Base-by-base conservation (phyloP, 805 yeast species). In the Dipodascus albidus region DNA sequence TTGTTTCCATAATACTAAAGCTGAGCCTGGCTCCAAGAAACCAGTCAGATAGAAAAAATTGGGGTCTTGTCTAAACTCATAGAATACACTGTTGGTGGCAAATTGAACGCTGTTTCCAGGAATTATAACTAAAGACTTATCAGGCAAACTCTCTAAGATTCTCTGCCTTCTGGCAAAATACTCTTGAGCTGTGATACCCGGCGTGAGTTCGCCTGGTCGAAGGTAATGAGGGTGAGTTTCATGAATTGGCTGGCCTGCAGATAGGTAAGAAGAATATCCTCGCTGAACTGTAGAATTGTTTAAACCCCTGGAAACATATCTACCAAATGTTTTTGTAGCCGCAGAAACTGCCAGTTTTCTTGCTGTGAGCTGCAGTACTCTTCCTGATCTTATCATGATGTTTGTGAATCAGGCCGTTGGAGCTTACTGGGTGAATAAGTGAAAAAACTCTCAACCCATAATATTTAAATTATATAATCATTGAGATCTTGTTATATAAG, bases 1-100 rank as follows among this genome's bases (percentile, higher is more conserved):
- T 70, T 54, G 75, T 69, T 52, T 74, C 73, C 35, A 71, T 69
- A 47, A 81, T 66, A 57, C 80, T 78, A 57, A 83, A 77, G 67
- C 64, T 0, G 95, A 80, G 58, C 86, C 83, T 2, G 97, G 96
- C 64, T 90, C 97, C 56, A 86, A 77, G 87, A 95, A 89, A 2
- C 98, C 98, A 1, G 95, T 84, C 55, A 91, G 68, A 66, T 91
- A 91, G 68, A 71, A 90, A 20, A 93, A 73, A 64, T 93, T 89
- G 52, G 86, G 91, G 64, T 90, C 85, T 69, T 93, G 99, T 64
- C 91, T 95, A 64, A 93, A 93, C 41, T 85, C 85, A 64, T 90
- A 82, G 62, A 93, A 93, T 0, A 91, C 98, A 8, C 91, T 80
- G 0, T 96, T 96, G 0, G 96, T 82, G 8, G 96, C 87, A 67